A percentile compares a stretch with the other conserved stretches of the same genome.
Conservation (phyloP, 139 green algal genomes). For the Chlorella vulgaris region DNA sequence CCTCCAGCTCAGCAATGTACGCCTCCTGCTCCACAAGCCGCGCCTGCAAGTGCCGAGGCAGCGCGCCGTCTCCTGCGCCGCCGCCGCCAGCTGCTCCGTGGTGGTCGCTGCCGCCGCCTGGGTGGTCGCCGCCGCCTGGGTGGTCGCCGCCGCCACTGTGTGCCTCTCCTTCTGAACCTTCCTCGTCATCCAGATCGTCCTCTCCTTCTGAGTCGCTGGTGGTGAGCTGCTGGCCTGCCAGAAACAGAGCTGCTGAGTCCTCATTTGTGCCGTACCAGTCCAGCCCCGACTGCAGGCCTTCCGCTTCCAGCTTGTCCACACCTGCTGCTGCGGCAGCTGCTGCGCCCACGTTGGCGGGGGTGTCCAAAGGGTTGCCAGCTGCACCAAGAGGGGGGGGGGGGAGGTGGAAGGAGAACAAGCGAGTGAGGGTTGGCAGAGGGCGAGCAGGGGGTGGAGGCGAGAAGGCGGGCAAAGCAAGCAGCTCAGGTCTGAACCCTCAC, state of each 20-base stretch:
- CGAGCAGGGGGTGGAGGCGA: no score
- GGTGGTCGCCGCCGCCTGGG: no score
- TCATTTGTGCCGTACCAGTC: slow-evolving; percentile 47
- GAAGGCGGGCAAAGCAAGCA: not conserved
- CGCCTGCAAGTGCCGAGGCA: slow-evolving; percentile 12
- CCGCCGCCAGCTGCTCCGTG: not conserved
- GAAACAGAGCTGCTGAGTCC: slow-evolving; percentile 12
- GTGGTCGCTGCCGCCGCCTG: no score
- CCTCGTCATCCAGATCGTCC: not conserved
- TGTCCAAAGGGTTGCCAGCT: slow-evolving; percentile 39
- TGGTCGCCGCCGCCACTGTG: not conserved
- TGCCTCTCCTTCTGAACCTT: slow-evolving; percentile 1
- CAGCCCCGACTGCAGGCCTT: slow-evolving; percentile 34
- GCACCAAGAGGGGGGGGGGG: not conserved
- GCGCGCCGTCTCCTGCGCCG: slow-evolving; percentile 2
- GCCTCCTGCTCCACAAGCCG: slow-evolving; percentile 36
- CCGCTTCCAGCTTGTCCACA: slow-evolving; percentile 31
- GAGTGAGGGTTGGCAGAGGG: not conserved
- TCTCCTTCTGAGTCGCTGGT: slow-evolving; percentile 23
- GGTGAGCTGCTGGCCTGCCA: slow-evolving; percentile 18
- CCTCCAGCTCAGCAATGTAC: slow-evolving; percentile 35
- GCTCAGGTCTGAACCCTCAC: no score
- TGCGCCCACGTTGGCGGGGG: slow-evolving; percentile 18
- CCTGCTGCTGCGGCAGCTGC: not conserved
- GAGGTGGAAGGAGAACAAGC: not conserved